These are phyloP conservation scores for Kuraishia ogatae DNA, from an alignment of 805 yeast genomes.

Conservation along the genomic window DNA sequence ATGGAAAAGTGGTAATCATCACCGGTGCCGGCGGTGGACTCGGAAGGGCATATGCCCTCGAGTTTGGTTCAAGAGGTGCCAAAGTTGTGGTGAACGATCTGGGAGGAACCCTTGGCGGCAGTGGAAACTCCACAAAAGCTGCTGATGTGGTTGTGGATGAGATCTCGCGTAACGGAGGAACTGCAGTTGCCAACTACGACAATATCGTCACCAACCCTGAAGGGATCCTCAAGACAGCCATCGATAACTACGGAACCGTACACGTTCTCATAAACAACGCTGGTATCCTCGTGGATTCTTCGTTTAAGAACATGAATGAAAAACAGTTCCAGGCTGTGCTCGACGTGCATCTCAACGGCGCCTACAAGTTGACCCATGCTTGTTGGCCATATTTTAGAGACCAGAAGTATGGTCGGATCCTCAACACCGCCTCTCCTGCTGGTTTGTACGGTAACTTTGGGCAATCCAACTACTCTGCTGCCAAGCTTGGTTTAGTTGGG, in stretches of 20 bases:
- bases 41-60: slow-evolving; percentile 81
- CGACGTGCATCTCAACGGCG: slow-evolving; percentile 86
- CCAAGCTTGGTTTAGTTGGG: slow-evolving; percentile 84
- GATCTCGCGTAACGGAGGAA: slow-evolving; percentile 66
- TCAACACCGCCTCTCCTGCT: slow-evolving; percentile 96
- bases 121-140: slow-evolving; percentile 59
- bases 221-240: slow-evolving; percentile 76
- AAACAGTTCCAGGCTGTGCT: slow-evolving; percentile 72
- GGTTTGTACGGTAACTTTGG: slow-evolving; percentile 97
- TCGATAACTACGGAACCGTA: slow-evolving; percentile 79
- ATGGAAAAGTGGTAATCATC: slow-evolving; percentile 82
- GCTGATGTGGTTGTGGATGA: slow-evolving; percentile 90
- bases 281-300: slow-evolving; percentile 84
- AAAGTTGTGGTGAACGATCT: slow-evolving; percentile 92
- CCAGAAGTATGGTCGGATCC: slow-evolving; percentile 80
- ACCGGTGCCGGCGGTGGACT: slow-evolving; percentile 99
- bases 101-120: slow-evolving; percentile 76
- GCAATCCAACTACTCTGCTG: slow-evolving; percentile 92
- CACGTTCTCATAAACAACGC: slow-evolving; percentile 91
- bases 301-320: slow-evolving; percentile 79
- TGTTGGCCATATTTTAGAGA: slow-evolving; percentile 88
- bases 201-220: slow-evolving; percentile 79
- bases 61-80: slow-evolving; percentile 86
- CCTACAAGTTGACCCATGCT: slow-evolving; percentile 74
- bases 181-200: slow-evolving; percentile 91